Percentiles rank a stretch among this genome's conserved stretches.
phyloP scores from a whole-genome alignment of 495 filamentous ascomycete species.

The Hypoxylon cercidicola region DNA sequence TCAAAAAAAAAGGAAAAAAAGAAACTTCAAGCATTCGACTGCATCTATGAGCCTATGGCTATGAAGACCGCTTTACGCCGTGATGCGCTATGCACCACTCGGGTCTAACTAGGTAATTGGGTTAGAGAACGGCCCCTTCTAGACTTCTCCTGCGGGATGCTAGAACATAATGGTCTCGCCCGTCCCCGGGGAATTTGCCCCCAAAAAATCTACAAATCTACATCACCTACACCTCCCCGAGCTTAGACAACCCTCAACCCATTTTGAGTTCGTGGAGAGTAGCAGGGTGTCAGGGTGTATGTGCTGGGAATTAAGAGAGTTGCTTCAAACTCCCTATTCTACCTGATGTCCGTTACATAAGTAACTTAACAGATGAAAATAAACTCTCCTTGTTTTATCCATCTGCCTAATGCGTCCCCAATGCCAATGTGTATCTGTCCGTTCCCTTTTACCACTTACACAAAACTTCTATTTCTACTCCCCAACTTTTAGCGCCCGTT shows the following conservation, averaged over 20 bases:
- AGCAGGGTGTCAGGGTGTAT: not conserved
- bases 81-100: constrained; percentile 2
- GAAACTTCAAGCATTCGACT: constrained; percentile 20
- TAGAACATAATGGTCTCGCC: constrained; percentile 16
- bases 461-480: not conserved
- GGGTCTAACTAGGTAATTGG: constrained; percentile 26
- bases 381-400: not conserved
- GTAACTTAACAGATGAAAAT: not conserved
- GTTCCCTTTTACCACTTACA: not conserved
- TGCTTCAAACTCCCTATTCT: not conserved
- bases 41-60: not conserved
- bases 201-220: constrained; percentile 2
- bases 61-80: too few relatives aligned
- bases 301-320: not conserved
- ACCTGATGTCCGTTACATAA: not conserved
- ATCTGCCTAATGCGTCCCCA: not conserved
- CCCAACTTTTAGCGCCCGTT: not conserved
- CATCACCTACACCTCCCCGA: not conserved
- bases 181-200: constrained; percentile 12
- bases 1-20: not conserved
- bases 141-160: constrained; percentile 27
- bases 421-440: not conserved
- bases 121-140: constrained; percentile 23
- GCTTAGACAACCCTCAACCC: not conserved
- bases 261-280: constrained; percentile 13